Conservation (phyloP, 1,284 basidiomycete species). For the Amylostereum areolatum region DNA sequence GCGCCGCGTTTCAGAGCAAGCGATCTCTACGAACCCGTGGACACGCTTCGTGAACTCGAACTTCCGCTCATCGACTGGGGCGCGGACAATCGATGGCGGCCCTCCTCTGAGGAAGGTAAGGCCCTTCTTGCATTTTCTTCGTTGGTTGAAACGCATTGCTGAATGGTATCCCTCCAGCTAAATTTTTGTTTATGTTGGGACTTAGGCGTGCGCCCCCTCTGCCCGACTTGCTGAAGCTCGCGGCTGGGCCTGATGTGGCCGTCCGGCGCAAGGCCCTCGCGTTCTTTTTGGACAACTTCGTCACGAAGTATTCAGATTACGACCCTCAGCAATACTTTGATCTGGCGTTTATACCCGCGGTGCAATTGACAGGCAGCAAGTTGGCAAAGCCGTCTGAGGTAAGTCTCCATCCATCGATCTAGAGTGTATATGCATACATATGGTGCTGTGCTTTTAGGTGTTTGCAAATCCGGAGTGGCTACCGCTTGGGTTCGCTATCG, state of each 20-base stretch:
- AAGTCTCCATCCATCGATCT: constrained; percentile 6
- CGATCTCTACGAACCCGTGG: constrained; percentile 82
- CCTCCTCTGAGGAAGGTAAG: constrained; percentile 79
- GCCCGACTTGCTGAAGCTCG: constrained; percentile 60
- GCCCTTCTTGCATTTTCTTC: not conserved
- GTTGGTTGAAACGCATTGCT: not conserved
- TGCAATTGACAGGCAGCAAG: constrained; percentile 41
- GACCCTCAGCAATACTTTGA: constrained; percentile 45
- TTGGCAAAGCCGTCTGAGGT: constrained; percentile 71
- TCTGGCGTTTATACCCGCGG: constrained; percentile 79
- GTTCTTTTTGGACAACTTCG: constrained; percentile 74
- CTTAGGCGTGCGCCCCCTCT: constrained; percentile 72
- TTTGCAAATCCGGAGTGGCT: constrained; percentile 71
- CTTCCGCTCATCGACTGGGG: constrained; percentile 91
- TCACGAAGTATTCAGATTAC: constrained; percentile 60
- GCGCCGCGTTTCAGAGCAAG: constrained; percentile 52
- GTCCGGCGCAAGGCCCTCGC: constrained; percentile 57
- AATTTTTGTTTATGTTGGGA: constrained; percentile 78
- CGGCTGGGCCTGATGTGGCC: constrained; percentile 44
- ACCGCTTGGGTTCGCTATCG: constrained; percentile 70
- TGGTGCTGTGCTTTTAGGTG: constrained; percentile 39
- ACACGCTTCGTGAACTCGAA: constrained; percentile 66
- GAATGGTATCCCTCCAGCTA: constrained; percentile 45
- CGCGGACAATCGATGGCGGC: constrained; percentile 68
- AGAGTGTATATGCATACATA: not conserved